A percentile compares a stretch with the other conserved stretches of the same genome.
phyloP scores from a whole-genome alignment of 73 alveolate species.

The Tetrahymena elliotti region DNA sequence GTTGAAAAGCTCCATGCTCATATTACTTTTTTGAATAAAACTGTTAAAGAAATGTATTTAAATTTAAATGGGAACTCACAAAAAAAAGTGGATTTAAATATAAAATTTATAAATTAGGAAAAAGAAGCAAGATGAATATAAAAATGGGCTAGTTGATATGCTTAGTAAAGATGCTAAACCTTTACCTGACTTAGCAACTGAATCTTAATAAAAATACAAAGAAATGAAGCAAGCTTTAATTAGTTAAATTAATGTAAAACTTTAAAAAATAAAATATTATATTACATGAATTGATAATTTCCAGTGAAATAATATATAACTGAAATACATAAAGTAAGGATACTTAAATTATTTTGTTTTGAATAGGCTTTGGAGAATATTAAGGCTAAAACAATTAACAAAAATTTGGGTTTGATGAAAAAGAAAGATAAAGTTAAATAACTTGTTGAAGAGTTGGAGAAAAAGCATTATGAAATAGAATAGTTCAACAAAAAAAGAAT shows the following conservation, averaged over 20 bases:
- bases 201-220: neutral
- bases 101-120: neutral
- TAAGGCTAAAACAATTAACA: neutral
- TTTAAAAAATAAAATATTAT: neutral
- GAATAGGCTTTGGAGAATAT: neutral
- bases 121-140: neutral
- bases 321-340: neutral
- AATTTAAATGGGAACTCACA: no score
- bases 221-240: neutral
- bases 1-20: neutral
- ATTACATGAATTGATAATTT: neutral
- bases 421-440: neutral
- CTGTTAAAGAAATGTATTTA: neutral
- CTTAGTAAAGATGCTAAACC: neutral
- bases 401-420: neutral
- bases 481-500: neutral
- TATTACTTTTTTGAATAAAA: neutral
- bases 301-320: neutral
- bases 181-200: neutral
- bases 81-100: no score
- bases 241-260: neutral
- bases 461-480: neutral
- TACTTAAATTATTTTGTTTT: neutral
- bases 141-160: neutral
- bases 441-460: neutral